phyloP scores from a whole-genome alignment of 1,284 basidiomycete genomes.

The Sporisorium scitamineum region DNA sequence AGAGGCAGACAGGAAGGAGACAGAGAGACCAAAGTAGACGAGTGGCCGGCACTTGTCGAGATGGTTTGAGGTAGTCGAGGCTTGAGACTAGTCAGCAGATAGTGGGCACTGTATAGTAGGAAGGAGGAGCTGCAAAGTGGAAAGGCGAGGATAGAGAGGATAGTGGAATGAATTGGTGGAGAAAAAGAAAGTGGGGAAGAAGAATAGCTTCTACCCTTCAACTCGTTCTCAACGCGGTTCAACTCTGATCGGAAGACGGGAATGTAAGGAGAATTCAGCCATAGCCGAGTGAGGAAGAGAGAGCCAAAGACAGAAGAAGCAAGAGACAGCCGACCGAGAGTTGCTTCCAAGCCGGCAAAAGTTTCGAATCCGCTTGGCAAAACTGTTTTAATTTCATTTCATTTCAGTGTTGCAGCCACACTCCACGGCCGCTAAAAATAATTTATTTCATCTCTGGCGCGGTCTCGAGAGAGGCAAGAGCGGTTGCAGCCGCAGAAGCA shows the following conservation, averaged over 20 bases:
- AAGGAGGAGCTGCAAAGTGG: neutral
- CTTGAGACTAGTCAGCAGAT: neutral
- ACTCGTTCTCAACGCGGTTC: neutral
- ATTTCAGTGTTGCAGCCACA: neutral
- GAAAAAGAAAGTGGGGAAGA: slow-evolving; percentile 24
- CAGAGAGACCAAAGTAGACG: neutral
- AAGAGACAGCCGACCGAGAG: neutral
- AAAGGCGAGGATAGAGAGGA: neutral
- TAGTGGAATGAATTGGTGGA: slow-evolving; percentile 4
- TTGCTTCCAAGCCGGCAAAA: slow-evolving; percentile 4
- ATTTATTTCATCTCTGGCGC: slow-evolving; percentile 19
- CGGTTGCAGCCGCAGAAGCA: neutral
- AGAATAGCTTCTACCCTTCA: slow-evolving; percentile 7
- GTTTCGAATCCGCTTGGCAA: slow-evolving; percentile 10
- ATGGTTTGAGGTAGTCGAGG: neutral
- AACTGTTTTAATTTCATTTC: slow-evolving; percentile 14
- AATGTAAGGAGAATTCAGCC: slow-evolving; percentile 22
- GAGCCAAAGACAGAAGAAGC: slow-evolving; percentile 5
- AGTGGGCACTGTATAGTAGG: neutral
- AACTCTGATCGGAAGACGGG: slow-evolving; percentile 37
- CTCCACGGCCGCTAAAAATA: neutral
- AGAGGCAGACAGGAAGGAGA: neutral
- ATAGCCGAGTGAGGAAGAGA: neutral
- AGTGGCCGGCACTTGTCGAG: slow-evolving; percentile 14
- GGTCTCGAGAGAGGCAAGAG: neutral